Base-by-base conservation (phyloP, 1,284 basidiomycete genomes). In the Malassezia globosa region DNA sequence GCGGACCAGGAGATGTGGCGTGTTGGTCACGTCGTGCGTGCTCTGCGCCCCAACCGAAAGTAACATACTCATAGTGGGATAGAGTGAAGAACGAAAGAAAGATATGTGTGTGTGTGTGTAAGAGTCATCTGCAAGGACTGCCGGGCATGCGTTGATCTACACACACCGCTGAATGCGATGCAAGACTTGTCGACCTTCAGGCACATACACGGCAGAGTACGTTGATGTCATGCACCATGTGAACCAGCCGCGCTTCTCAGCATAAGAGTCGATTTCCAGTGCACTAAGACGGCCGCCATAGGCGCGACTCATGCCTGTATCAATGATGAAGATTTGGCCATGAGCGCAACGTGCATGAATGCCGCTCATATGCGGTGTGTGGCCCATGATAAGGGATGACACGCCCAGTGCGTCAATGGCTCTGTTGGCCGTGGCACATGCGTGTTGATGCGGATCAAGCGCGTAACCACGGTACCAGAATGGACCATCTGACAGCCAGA, bases 1-100 rank as follows among this genome's bases (percentile, higher is more conserved):
- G 84, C 95, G 76, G 80, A 85, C 69, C 87, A 90, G 75, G 92
- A 97, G 78, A 96, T 97, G 75, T 97, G 92, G 66, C 61, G 61
- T 55, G 64, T 66, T 45, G 64, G 66, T 38, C 62, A 67, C 53
- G 61, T 59, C 47, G 66, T 69, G 23, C 63, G 66, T 34, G 52
- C 50, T 39, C 60, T 69, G 39, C 66, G 66, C 37, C 66, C 66
- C 39, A 62, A 66, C 54, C 56, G 49, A 35, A 51, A 39, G 36
- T 39, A 46, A 37, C 25, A 11, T 19, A n/a, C n/a, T n/a, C n/a
- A n/a, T n/a, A n/a, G n/a, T n/a, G n/a, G n/a, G n/a, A n/a, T n/a
- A n/a, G n/a, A n/a, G n/a, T n/a, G n/a, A n/a, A n/a, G n/a, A n/a
- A n/a, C n/a, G n/a, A n/a, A n/a, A n/a, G n/a, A n/a, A n/a, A n/a